These are phyloP conservation scores for Diddensiella santjacobensis DNA, from an alignment of 805 yeast species.

Conservation along the genomic window DNA sequence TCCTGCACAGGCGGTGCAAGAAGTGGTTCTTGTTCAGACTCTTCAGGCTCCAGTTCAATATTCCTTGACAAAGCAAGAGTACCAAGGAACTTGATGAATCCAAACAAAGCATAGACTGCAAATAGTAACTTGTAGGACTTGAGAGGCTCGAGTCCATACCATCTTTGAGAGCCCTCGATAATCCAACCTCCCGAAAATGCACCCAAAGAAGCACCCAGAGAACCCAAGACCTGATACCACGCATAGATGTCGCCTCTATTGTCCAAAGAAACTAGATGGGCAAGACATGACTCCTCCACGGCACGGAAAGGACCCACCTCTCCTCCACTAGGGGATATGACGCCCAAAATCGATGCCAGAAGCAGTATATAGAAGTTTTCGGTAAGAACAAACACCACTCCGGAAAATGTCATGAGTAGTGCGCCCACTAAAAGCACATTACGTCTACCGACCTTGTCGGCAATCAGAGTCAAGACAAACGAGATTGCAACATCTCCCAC, in stretches of 20 bases:
- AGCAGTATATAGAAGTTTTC: conserved; percentile 37
- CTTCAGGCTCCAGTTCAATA: conserved; percentile 19
- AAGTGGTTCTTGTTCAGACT: conserved; percentile 14
- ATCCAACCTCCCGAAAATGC: conserved; percentile 40
- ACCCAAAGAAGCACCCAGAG: conserved; percentile 46
- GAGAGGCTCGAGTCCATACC: conserved; percentile 11
- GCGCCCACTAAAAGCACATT: conserved; percentile 40
- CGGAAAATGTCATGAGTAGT: conserved; percentile 42
- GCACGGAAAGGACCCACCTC: conserved; percentile 59
- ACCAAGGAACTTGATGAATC: conserved; percentile 43
- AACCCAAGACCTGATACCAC: conserved; percentile 53
- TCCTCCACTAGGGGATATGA: conserved; percentile 55
- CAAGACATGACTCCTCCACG: conserved; percentile 51
- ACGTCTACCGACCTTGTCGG: conserved; percentile 48
- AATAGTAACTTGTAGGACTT: conserved; percentile 53
- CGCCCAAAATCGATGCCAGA: conserved; percentile 44
- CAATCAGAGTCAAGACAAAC: conserved; percentile 42
- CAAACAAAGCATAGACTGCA: conserved; percentile 49
- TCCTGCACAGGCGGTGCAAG: conserved; percentile 3
- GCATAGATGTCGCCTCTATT: conserved; percentile 53
- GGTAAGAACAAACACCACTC: conserved; percentile 37
- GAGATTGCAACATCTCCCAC: conserved; percentile 52
- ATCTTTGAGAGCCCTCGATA: conserved; percentile 24
- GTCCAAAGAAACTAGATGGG: conserved; percentile 41
- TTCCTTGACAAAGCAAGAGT: conserved; percentile 43